These are phyloP conservation scores for Microdochium bolleyi DNA, from an alignment of 2,329 filamentous ascomycete species.

Conservation along the genomic window DNA sequence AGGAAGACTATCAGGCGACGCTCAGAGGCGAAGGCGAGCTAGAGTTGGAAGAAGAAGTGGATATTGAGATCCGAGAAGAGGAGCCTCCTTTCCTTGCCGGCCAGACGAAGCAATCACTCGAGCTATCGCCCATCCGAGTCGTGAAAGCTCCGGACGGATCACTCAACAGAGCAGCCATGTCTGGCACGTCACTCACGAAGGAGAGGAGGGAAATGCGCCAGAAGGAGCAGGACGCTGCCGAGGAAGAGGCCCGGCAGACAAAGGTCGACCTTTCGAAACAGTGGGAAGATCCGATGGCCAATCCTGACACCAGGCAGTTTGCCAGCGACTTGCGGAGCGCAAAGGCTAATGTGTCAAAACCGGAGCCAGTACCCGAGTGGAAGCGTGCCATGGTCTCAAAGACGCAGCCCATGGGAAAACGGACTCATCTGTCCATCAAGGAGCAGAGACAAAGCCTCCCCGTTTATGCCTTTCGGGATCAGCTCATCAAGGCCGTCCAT, in stretches of 20 bases:
- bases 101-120: conserved; percentile 92
- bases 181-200: conserved; percentile 79
- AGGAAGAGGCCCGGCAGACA: conserved; percentile 49
- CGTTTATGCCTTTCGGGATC: conserved; percentile 79
- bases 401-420: conserved; percentile 74
- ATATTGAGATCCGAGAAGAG: conserved; percentile 94
- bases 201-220: conserved; percentile 84
- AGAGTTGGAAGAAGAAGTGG: conserved; percentile 91
- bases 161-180: conserved; percentile 92
- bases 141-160: conserved; percentile 98
- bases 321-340: conserved; percentile 75
- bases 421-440: conserved; percentile 88
- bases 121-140: conserved; percentile 90
- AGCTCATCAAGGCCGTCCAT: conserved; percentile 78
- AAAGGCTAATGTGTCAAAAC: conserved; percentile 46
- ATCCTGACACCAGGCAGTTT: conserved; percentile 77
- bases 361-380: conserved; percentile 82
- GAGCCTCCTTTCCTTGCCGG: conserved; percentile 93
- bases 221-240: conserved; percentile 72
- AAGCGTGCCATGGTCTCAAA: conserved; percentile 75
- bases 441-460: conserved; percentile 86
- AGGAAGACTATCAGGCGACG: conserved; percentile 87
- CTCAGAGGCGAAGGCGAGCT: conserved; percentile 79
- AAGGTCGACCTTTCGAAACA: conserved; percentile 81
- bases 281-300: conserved; percentile 96